Percentiles rank a stretch among this genome's conserved stretches.
Conservation (phyloP, 768 basidiomycete genomes). For the Neoboletus magnificus region DNA sequence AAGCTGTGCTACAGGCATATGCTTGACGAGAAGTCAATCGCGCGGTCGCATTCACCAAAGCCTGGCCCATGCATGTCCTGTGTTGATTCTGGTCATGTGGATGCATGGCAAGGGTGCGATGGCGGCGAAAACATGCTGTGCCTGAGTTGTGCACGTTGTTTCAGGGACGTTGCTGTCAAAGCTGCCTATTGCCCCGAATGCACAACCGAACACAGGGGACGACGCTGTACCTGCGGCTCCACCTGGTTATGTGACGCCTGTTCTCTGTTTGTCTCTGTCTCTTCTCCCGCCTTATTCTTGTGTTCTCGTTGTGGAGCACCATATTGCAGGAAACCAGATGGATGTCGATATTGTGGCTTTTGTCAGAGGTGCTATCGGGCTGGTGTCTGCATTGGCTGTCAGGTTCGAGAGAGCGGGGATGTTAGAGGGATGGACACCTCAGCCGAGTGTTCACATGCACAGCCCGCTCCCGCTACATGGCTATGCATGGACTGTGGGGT, state of each 20-base stretch:
- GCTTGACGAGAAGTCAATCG: not conserved
- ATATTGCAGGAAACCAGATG: not conserved
- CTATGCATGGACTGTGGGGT: too few species aligned
- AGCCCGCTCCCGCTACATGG: too few species aligned
- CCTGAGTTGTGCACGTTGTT: not conserved
- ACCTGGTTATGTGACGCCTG: not conserved
- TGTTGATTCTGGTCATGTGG: not conserved
- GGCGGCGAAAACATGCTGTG: not conserved
- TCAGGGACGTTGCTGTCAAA: accelerated
- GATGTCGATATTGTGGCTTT: not conserved
- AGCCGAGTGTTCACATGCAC: too few species aligned
- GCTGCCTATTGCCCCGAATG: not conserved
- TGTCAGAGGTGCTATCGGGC: not conserved
- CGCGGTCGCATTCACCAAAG: not conserved
- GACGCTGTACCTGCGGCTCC: not conserved
- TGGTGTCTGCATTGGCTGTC: not conserved
- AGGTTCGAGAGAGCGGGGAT: not conserved
- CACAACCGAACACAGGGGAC: not conserved
- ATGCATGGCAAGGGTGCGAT: not conserved
- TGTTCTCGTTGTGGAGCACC: not conserved
- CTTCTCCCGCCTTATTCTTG: not conserved
- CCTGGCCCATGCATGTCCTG: not conserved
- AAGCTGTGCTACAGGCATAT: not conserved
- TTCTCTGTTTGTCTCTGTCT: not conserved
- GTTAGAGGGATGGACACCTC: too few species aligned